phyloP scores from a whole-genome alignment of 2,329 filamentous ascomycete species.

The Epichloe scottii region DNA sequence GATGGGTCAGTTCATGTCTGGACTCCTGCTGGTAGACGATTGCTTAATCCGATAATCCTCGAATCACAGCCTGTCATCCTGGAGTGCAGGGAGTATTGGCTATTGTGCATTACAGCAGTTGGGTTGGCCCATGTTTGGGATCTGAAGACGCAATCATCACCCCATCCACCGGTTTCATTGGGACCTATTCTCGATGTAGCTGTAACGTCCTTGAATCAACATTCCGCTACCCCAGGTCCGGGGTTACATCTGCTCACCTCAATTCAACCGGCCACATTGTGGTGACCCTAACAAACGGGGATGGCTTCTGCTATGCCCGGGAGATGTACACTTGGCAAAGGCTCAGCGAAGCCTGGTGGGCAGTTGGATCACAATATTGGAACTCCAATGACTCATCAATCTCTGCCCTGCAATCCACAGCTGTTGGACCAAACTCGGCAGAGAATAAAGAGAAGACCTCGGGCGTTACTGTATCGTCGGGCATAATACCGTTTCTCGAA shows the following conservation, averaged over 20 bases:
- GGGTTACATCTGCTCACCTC: constrained; percentile 81
- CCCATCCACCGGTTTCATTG: constrained; percentile 81
- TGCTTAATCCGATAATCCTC: constrained; percentile 73
- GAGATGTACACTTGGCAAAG: constrained; percentile 87
- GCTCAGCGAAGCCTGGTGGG: constrained; percentile 96
- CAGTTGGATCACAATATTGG: constrained; percentile 96
- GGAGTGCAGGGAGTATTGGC: constrained; percentile 78
- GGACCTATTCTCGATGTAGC: constrained; percentile 83
- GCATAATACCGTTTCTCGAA: constrained; percentile 86
- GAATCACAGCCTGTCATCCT: constrained; percentile 92
- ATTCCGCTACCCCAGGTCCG: constrained; percentile 63
- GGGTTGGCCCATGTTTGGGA: constrained; percentile 94
- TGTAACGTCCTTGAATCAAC: constrained; percentile 62
- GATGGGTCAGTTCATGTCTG: constrained; percentile 84
- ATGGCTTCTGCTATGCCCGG: constrained; percentile 82
- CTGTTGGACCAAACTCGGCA: constrained; percentile 44
- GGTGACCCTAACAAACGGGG: constrained; percentile 86
- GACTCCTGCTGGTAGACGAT: constrained; percentile 79
- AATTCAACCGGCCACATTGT: constrained; percentile 80
- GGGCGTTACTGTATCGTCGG: constrained; percentile 58
- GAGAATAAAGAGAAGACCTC: constrained; percentile 33
- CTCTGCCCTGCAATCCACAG: constrained; percentile 62
- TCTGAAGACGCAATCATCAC: constrained; percentile 65
- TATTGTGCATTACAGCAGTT: constrained; percentile 78
- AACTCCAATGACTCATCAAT: constrained; percentile 91